Base-by-base conservation (phyloP, 2,329 filamentous ascomycete genomes). In the Sporothrix schenckii region DNA sequence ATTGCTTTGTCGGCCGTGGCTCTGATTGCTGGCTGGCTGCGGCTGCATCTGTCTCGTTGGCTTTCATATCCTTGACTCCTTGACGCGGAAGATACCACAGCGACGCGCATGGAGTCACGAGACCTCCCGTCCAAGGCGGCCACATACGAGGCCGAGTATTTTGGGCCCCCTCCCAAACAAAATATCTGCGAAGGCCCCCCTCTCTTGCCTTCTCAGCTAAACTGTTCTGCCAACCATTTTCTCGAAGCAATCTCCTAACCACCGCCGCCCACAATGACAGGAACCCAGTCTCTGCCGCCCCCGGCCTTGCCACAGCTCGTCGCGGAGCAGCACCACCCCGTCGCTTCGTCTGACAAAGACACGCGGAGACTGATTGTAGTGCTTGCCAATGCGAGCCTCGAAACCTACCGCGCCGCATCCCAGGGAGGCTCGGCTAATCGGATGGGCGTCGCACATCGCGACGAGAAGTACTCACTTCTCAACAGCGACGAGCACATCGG, bases 401-500 rank as follows among this genome's bases (percentile, higher is more conserved):
- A 99, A 82, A 99, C 95, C 0, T 98, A 97, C 86, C 96, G 96
- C 80, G 92, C 95, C 0, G 91, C 92, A 24, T 89, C 93, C 75
- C 70, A 70, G 41, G 89, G 90, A 72, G 90, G 90, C 72, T 87
- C 89, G 80, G 86, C 78, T 80, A 87, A 79, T 82, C 89, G 82
- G 81, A 88, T 79, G 84, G 85, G 88, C 27, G 70, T 68, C 44
- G 83, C 86, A 71, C 87, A 88, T 72, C 88, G 92, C 67, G 94
- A 97, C 77, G 94, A 97, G 80, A 98, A 98, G 81, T 99, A 97
- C 82, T 97, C 94, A 72, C 85, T 99, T 68, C 89, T 99, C 77
- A 99, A 99, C 85, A 97, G 94, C 81, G 95, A 99, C 79, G 95
- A 99, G 82, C 95, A 99, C 80, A 99, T 99, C 76, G 95, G 95